Base-by-base conservation (phyloP, 768 basidiomycete genomes). In the Daedaleopsis nitida region DNA sequence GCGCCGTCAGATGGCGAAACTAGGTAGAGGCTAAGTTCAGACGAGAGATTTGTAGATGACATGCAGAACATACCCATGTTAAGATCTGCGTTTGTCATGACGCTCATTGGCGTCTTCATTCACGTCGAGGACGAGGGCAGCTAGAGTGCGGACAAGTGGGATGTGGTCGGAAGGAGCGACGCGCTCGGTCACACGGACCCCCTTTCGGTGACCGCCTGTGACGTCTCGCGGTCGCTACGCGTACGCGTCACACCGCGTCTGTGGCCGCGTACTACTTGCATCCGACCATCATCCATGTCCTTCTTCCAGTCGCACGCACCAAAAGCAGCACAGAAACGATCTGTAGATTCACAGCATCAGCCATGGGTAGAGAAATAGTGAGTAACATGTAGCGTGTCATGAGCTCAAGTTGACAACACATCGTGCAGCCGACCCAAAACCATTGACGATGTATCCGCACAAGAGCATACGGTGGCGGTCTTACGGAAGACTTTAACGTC, bases 331-430 rank as follows among this genome's bases (percentile, higher is more conserved):
- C 72, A 74, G 21, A 75, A 75, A 48, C 72, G 71, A 21, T 45
- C 64, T 1, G 75, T 80, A 11, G 85, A 86, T 58, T 86, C 86
- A 13, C 79, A 78, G 21, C 73, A 86, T 42, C 92, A 94, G 70
- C 94, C 97, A 63, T 99, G 97, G 97, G 95, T 99, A 0, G 97
- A 99, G 77, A 98, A 98, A 84, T 99, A 98, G 95, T 96, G 44
- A 52, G 86, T 76, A 11, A 37, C 27, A 38, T 12, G 9, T 38
- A 34, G 21, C 34, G n/a, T 11, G 52, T 34, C 14, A 34, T 16
- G 12, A 9, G 12, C 7, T 3, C 12, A 7, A 21, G n/a, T 0
- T 32, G 6, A 12, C 21, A 24, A 7, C 45, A 34, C 47, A 51
- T 42, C 27, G 37, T 38, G 27, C 71, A 98, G 95, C 73, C 92